Base-by-base conservation (phyloP, 768 basidiomycete species). In the Pleurotus salmoneostramineus region DNA sequence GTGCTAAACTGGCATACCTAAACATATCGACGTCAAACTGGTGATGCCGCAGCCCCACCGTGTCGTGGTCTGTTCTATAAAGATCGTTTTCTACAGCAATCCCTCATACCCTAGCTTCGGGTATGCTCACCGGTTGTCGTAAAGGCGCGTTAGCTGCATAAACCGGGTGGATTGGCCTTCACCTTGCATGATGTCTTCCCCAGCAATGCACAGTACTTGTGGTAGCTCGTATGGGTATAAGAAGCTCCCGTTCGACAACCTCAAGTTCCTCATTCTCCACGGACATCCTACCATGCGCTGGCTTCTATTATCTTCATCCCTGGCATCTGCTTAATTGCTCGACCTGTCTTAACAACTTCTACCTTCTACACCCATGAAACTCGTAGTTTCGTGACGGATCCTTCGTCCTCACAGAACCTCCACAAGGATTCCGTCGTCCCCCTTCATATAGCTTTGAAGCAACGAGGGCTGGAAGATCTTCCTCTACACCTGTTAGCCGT, bases 401-500 rank as follows among this genome's bases (percentile, higher is more conserved):
- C 58, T 5, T 52, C 58, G 21, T 56, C 56, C 51, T 43, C 52
- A 3, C 52, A 64, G n/a, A 63, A 64, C 11, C 65, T 68, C 35
- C 64, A 68, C 43, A 46, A 59, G 17, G 51, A 65, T 48, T 56
- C 64, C 1, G 37, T 58, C 35, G 59, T 74, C 10, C 74, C 72
- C 2, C 62, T 76, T 8, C 69, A 69, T 32, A 66, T 76, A 37
- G 73, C 65, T 2, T 68, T 77, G 48, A 69, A 67, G 45, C 76
- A 76, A 62, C 55, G 56, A 14, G 71, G 74, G 60, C 58, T 73
- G 12, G 61, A 70, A 27, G 44, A 56, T 5, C 64, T 74, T 33
- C 67, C 71, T 3, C 62, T 66, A 6, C 58, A 65, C 14, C 66
- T 77, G 37, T 59, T 71, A 33, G 64, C 70, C 8, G 66, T 76